Base-by-base conservation (phyloP, 768 basidiomycete species). In the Tricholoma matsutake region DNA sequence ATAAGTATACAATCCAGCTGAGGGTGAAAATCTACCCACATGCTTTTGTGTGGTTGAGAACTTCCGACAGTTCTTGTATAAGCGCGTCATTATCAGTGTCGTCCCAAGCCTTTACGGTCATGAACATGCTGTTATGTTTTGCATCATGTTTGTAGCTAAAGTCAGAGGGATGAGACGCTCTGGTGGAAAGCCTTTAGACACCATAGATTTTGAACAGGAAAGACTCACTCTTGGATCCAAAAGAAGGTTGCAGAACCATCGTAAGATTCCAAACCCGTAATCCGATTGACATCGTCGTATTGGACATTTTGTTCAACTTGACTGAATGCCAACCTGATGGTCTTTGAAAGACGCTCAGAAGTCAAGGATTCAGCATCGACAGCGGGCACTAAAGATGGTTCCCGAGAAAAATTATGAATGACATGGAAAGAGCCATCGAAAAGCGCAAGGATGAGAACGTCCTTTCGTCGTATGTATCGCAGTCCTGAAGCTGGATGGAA, bases 141-240 rank as follows among this genome's bases (percentile, higher is more conserved):
- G 91, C 87, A 68, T 92, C 88, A 65, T 89, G 86, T 63, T 88
- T 91, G 76, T 92, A 92, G 71, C 86, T 90, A 68, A 92, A 91
- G 72, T 92, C 90, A 0, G 83, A 81, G 0, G 88, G 88, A 51
- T 83, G 79, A 39, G 78, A 73, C 13, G 80, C 78, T 69, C 91
- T 91, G 70, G 45, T 49, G 25, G 45, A 59, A 3, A 22, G 9
- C 37, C 29, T 41, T 2, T 51, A 63, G 37, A 34, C 11, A 58
- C 35, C 1, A 61, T 62, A 9, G 14, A 51, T 14, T 39, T 39
- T 22, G 49, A 59, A 51, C 8, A 52, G 25, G 22, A 43, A 45
- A 55, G 6, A 78, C 86, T 57, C 64, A 91, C 91, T 92, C 91
- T 67, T 92, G 87, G 25, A 85, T 77, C 91, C 91, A 93, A 28